Percentiles rank a stretch among this genome's conserved stretches.
Conservation (phyloP, 352 stramenopile species). For the Globisporangium radiosum region DNA sequence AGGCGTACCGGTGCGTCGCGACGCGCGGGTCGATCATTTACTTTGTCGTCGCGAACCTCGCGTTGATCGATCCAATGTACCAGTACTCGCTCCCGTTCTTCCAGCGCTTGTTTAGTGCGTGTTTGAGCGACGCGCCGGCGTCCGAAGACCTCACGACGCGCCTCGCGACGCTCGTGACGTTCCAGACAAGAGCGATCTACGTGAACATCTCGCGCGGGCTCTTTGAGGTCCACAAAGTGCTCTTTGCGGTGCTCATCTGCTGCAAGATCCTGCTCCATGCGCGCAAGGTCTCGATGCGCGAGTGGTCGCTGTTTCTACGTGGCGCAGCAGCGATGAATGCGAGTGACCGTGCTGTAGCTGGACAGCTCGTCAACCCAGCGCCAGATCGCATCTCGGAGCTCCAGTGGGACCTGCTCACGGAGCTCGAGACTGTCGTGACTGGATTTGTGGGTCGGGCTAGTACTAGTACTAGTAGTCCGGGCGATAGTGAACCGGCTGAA, state of each 20-base stretch:
- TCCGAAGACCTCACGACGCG: constrained; percentile 50
- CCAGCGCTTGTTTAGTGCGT: constrained; percentile 88
- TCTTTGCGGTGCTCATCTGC: constrained; percentile 93
- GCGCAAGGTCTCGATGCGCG: constrained; percentile 49
- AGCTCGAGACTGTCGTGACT: constrained; percentile 61
- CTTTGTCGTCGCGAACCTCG: constrained; percentile 91
- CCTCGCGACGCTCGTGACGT: constrained; percentile 81
- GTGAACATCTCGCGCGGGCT: constrained; percentile 92
- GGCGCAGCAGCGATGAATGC: constrained; percentile 28
- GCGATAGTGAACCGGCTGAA: constrained; percentile 11
- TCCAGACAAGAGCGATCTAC: constrained; percentile 90
- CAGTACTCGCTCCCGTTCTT: constrained; percentile 94
- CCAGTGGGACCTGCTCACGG: constrained; percentile 81
- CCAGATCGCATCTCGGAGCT: constrained; percentile 58
- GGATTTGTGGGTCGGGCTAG: constrained; percentile 6
- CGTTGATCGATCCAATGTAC: constrained; percentile 93
- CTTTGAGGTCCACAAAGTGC: constrained; percentile 91
- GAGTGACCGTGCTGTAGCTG: constrained; percentile 1
- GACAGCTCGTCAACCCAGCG: constrained; percentile 43
- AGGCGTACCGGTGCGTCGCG: constrained; percentile 89
- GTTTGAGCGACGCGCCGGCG: constrained; percentile 74
- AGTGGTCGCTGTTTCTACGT: constrained; percentile 90
- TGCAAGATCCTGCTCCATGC: constrained; percentile 91
- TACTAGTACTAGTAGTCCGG: not conserved
- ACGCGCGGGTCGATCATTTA: constrained; percentile 92